Evolutionary conservation across 1,284 basidiomycete genomes (phyloP), one percentile per base, ranked within the genome.

Genomic region (Coniferiporia weirii): DNA sequence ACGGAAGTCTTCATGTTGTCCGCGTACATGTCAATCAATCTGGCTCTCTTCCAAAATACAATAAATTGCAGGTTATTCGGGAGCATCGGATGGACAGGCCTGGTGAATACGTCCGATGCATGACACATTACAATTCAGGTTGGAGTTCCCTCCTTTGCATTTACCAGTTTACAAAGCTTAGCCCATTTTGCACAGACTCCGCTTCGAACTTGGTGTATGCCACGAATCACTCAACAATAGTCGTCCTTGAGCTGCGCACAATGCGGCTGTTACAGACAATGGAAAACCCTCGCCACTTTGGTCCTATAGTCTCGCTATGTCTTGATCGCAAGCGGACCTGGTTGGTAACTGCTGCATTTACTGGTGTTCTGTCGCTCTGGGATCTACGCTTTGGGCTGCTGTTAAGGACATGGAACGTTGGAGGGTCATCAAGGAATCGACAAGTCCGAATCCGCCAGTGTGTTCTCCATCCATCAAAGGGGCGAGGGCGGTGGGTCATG

Each of bases 341-440:
- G 96, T 76, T 95, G 38, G 77, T 96, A 5, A 85, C 91, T 34
- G 95, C 93, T 1, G 96, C 95, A 0, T 83, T 89, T 1, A 83
- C 82, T 1, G 96, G 96, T 4, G 81, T 87, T 8, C 74, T 98
- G 6, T 85, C 87, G 2, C 78, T 98, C 1, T 98, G 95, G 95
- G 96, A 99, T 73, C 81, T 95, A 54, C 85, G 96, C 1, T 98
- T 98, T 65, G 93, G 93, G 0, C 75, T 98, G n/a, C 74, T 91
- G 5, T 76, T 98, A 65, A 89, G 89, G 69, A 90, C 85, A 53
- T 98, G 95, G 95, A 83, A 85, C 63, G 85, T 86, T 0, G 85
- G 84, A n/a, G 76, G 78, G 9, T 76, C 85, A 0, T 76, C 80
- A 10, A 75, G 74, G 0, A 81, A 17, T 20, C 45, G 74, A 52